Conservation (phyloP, 208 protist genomes). For the Trypanosoma congolense region DNA sequence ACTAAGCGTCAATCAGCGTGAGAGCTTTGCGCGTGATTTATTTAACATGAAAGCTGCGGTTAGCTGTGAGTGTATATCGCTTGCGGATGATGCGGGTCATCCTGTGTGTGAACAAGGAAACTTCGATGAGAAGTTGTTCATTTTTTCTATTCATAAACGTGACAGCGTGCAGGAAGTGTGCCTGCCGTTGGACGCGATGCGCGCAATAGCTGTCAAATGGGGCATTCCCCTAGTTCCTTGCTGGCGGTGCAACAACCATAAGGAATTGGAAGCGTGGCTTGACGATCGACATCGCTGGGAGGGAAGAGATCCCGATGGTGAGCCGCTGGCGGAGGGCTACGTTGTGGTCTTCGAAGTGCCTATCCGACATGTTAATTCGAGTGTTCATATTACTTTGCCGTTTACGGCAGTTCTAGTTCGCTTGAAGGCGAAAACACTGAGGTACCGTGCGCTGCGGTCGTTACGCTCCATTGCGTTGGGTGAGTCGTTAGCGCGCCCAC, state of each 20-base stretch:
- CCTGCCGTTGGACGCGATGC: conserved; percentile 28
- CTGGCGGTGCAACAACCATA: conserved; percentile 7
- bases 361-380: neutral
- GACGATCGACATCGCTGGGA: conserved; percentile 29
- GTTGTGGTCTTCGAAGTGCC: conserved; percentile 60
- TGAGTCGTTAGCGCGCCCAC: conserved; percentile 39
- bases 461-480: conserved; percentile 60
- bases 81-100: conserved; percentile 42
- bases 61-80: conserved; percentile 70
- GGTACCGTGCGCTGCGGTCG: conserved; percentile 72
- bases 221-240: conserved; percentile 38
- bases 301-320: conserved; percentile 14
- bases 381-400: neutral
- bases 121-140: conserved; percentile 49
- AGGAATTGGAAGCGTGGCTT: conserved; percentile 30
- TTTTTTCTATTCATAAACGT: conserved; percentile 56
- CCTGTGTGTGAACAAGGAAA: conserved; percentile 53
- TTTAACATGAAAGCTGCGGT: conserved; percentile 28
- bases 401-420: conserved; percentile 52
- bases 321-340: conserved; percentile 73
- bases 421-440: conserved; percentile 77
- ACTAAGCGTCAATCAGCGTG: conserved; percentile 32
- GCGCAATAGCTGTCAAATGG: conserved; percentile 29
- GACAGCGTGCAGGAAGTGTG: conserved; percentile 42
- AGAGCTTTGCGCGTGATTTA: conserved; percentile 43